Evolutionary conservation across 2,329 filamentous ascomycete species (phyloP).

Genomic region (Fusarium sp.): DNA sequence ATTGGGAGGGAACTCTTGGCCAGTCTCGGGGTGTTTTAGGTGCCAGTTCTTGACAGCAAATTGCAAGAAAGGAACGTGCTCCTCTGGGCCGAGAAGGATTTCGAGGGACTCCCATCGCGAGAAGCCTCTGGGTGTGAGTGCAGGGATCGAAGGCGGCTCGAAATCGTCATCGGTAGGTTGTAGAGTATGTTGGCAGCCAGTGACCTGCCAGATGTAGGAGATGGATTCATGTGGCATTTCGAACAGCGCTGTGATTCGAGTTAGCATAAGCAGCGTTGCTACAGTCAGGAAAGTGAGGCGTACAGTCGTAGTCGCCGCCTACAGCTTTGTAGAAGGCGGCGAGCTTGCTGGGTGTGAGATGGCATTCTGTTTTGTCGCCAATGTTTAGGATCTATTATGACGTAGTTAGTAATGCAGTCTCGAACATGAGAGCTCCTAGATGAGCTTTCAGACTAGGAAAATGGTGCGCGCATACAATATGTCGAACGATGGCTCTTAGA

Average conservation of each 20-base stretch:
- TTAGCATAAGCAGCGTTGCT: slow-evolving; percentile 11
- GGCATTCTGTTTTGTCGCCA: slow-evolving; percentile 65
- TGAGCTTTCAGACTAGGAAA: background rate
- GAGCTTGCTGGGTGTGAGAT: slow-evolving; percentile 75
- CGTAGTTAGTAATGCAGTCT: slow-evolving; percentile 32
- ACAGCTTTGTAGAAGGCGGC: slow-evolving; percentile 82
- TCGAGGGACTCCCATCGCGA: slow-evolving; percentile 95
- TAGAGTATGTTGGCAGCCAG: slow-evolving; percentile 90
- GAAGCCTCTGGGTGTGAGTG: slow-evolving; percentile 85
- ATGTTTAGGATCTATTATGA: slow-evolving; percentile 64
- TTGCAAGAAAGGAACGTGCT: slow-evolving; percentile 87
- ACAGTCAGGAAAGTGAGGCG: slow-evolving; percentile 32
- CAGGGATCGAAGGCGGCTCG: slow-evolving; percentile 80
- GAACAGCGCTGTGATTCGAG: slow-evolving; percentile 72
- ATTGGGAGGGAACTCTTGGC: slow-evolving; percentile 72
- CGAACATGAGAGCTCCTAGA: background rate
- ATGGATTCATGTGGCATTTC: slow-evolving; percentile 79
- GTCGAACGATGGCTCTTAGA: slow-evolving; percentile 73
- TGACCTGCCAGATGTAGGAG: slow-evolving; percentile 91
- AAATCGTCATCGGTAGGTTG: slow-evolving; percentile 82
- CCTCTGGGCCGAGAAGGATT: slow-evolving; percentile 85
- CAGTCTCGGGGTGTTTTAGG: slow-evolving; percentile 79
- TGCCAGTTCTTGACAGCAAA: slow-evolving; percentile 82
- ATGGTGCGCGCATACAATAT: slow-evolving; percentile 70
- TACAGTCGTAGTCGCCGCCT: slow-evolving; percentile 80